These are phyloP conservation scores for Pleurotus djamor DNA, from an alignment of 768 basidiomycete genomes.

Conservation along the genomic window DNA sequence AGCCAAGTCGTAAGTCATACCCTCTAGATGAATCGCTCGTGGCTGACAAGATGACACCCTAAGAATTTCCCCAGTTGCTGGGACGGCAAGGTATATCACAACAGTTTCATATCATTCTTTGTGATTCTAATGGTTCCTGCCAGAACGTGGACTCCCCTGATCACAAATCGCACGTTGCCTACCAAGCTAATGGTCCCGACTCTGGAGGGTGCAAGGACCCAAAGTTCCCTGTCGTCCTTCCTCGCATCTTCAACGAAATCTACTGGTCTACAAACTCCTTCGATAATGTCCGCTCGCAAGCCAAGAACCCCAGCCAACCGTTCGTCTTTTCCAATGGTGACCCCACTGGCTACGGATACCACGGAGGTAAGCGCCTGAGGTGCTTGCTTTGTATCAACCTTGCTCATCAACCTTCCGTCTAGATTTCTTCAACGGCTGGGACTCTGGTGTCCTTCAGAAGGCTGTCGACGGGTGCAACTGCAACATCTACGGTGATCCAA, in stretches of 20 bases:
- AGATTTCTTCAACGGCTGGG: slow-evolving; percentile 67
- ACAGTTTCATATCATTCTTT: no score
- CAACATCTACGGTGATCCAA: slow-evolving; percentile 38
- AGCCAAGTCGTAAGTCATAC: slow-evolving; percentile 38
- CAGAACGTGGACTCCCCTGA: slow-evolving; percentile 36
- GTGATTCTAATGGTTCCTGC: no score
- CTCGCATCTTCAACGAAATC: slow-evolving; percentile 43
- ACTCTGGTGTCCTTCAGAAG: slow-evolving; percentile 46
- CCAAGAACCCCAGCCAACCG: slow-evolving; percentile 46
- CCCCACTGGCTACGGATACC: slow-evolving; percentile 60
- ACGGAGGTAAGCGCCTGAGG: slow-evolving; percentile 36
- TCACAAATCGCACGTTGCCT: slow-evolving; percentile 38
- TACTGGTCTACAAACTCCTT: slow-evolving; percentile 42
- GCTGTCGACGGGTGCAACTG: slow-evolving; percentile 56
- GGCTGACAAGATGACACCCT: slow-evolving; percentile 6
- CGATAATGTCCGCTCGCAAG: slow-evolving; percentile 31
- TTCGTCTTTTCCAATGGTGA: slow-evolving; percentile 61
- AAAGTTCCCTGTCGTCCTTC: slow-evolving; percentile 32
- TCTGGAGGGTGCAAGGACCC: slow-evolving; percentile 35
- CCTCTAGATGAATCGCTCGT: slow-evolving; percentile 3
- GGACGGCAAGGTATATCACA: slow-evolving; percentile 45
- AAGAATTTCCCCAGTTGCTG: slow-evolving; percentile 59
- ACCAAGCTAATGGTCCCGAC: slow-evolving; percentile 37
- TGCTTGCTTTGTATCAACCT: not conserved
- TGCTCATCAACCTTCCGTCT: not conserved